Evolutionary conservation across 225 moss, liverwort and hornwort species (phyloP).

Genomic region (Neckera pumila): DNA sequence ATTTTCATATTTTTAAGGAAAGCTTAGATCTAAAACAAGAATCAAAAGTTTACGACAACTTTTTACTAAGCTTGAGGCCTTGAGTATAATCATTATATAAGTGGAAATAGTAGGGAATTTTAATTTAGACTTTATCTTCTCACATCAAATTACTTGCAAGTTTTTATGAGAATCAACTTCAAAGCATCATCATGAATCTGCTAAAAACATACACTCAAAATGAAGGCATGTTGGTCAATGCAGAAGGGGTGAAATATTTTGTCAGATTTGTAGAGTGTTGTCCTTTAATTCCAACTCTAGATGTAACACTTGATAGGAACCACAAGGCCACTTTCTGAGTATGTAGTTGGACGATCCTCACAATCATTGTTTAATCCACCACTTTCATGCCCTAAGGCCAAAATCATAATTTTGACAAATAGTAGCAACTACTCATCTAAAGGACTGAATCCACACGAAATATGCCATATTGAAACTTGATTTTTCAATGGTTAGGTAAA

Average conservation of each 20-base stretch:
- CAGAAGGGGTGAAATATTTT: not conserved
- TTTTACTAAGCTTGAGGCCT: too few species aligned
- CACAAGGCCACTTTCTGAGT: not conserved
- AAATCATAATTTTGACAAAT: not conserved
- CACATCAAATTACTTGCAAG: not conserved
- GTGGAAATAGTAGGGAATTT: not conserved
- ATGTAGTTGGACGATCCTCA: not conserved
- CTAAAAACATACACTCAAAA: not conserved
- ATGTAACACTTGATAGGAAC: not conserved
- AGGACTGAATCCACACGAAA: accelerated
- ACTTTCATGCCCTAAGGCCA: not conserved
- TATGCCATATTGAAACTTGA: accelerated
- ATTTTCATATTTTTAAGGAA: too few species aligned
- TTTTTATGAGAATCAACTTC: not conserved
- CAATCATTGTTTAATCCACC: not conserved
- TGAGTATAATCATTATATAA: not conserved
- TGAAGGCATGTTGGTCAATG: not conserved
- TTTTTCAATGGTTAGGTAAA: accelerated
- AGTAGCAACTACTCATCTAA: too few species aligned
- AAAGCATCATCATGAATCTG: not conserved
- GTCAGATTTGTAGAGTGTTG: not conserved
- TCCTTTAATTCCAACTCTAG: not conserved
- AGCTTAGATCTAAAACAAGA: too few species aligned
- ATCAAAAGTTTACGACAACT: not conserved
- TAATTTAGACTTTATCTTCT: not conserved